phyloP scores from a whole-genome alignment of 2,329 filamentous ascomycete genomes.

The Phialophora chinensis region DNA sequence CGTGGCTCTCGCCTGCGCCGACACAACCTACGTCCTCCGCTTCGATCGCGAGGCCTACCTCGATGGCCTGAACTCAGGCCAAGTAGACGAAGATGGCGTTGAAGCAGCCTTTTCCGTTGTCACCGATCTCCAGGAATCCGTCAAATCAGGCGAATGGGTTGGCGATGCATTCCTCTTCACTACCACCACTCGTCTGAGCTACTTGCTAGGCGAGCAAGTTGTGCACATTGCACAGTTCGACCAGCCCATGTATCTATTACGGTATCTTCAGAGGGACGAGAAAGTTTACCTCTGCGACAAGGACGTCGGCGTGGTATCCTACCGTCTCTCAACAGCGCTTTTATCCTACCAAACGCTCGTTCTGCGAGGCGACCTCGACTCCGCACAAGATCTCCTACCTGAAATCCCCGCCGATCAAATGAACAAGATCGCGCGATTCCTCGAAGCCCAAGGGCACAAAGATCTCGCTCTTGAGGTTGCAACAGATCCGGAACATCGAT shows the following conservation, averaged over 20 bases:
- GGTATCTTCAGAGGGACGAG: conserved; percentile 95
- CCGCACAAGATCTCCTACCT: conserved; percentile 81
- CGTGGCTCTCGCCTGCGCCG: conserved; percentile 89
- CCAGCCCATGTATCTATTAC: conserved; percentile 89
- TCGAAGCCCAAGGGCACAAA: conserved; percentile 97
- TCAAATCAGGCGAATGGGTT: conserved; percentile 95
- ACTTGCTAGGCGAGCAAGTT: conserved; percentile 95
- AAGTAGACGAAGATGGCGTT: conserved; percentile 88
- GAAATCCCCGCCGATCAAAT: conserved; percentile 90
- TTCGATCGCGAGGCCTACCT: conserved; percentile 90
- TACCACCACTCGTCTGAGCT: conserved; percentile 95
- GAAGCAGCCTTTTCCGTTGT: conserved; percentile 96
- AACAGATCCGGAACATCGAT: conserved; percentile 94
- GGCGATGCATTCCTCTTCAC: conserved; percentile 99
- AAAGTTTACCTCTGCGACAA: conserved; percentile 95
- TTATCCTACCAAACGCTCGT: conserved; percentile 97
- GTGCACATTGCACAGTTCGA: conserved; percentile 98
- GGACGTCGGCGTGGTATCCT: conserved; percentile 89
- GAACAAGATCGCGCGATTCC: conserved; percentile 96
- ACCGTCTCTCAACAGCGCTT: conserved; percentile 86
- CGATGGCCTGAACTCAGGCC: conserved; percentile 78
- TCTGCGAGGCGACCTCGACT: conserved; percentile 89
- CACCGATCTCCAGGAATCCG: conserved; percentile 90
- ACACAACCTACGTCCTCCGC: conserved; percentile 91
- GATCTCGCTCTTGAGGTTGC: conserved; percentile 93